These are phyloP conservation scores for Gracilaria vermiculophylla DNA, from an alignment of 23 red algal genomes.

Conservation along the genomic window DNA sequence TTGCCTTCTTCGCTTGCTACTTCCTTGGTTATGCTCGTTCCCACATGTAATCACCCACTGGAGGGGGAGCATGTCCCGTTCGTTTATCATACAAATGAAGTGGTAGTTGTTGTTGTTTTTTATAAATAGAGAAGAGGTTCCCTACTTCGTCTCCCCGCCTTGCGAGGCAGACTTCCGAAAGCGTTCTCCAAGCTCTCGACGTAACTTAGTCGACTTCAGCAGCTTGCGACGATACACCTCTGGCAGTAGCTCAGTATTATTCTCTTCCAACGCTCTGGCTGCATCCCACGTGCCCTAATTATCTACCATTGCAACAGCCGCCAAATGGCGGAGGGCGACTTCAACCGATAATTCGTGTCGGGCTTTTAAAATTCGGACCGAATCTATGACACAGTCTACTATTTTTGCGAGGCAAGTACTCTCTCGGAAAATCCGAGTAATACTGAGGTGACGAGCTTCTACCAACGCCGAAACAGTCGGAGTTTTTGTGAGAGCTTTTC, in stretches of 20 bases:
- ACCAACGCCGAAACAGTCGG: not conserved
- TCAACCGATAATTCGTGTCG: not conserved
- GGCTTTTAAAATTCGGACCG: not conserved
- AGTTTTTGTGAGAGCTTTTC: not conserved
- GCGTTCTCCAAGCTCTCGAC: not conserved
- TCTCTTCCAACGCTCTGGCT: not conserved
- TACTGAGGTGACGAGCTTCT: not conserved
- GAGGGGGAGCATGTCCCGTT: not conserved
- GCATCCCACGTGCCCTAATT: not conserved
- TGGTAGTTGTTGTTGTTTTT: conserved; percentile 21
- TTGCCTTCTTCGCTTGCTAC: not conserved
- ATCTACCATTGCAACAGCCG: not conserved
- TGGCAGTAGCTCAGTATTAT: not conserved
- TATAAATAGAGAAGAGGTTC: not conserved
- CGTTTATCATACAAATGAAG: not conserved
- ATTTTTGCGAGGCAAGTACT: not conserved
- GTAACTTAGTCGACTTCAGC: not conserved
- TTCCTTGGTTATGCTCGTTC: no score
- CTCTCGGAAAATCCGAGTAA: not conserved
- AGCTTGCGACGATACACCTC: not conserved
- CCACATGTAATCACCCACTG: not conserved
- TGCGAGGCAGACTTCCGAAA: not conserved
- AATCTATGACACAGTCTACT: not conserved
- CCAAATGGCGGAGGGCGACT: not conserved
- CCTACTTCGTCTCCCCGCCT: not conserved